Base-by-base conservation (phyloP, 768 basidiomycete genomes). In the Russula virescens region DNA sequence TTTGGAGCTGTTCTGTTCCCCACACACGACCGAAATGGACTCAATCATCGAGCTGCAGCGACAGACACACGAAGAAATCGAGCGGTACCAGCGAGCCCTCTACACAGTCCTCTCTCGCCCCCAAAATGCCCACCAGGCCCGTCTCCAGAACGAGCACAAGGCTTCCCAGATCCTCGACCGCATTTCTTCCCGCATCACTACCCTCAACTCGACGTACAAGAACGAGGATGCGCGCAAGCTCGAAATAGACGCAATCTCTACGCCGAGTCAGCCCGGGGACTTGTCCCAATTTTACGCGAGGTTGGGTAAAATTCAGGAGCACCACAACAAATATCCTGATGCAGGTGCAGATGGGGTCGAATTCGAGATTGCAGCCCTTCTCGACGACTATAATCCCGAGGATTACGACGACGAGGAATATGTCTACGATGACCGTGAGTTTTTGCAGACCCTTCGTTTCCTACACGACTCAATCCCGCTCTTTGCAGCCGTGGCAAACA, bases 311-410 rank as follows among this genome's bases (percentile, higher is more conserved):
- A 86, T 98, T 75, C 92, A 95, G 78, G 94, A 95, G 73, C 93
- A 96, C 83, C 87, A 98, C 81, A 83, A 82, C 77, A 92, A 92
- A 80, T 94, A 98, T 81, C 94, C 94, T 78, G 90, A 95, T 78
- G 79, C 89, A 76, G 81, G 83, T 71, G 80, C 86, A 80, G 87
- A 83, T 71, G 81, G 87, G 63, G 88, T 96, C 75, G 87, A 92
- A 74, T 79, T 85, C 66, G 94, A 96, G 76, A 81, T 97, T 67
- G 85, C 87, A 51, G 81, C 84, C 71, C 82, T 92, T 69, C 78
- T 93, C 66, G 90, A 94, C 68, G 89, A 93, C 61, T 81, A 82
- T 49, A 81, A 84, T 66, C 84, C 86, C 66, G 84, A 89, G 56
- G 80, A 77, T 35, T 79, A 78, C 55, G 86, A 92, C 3, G 86